Evolutionary conservation across 345 rosid species (phyloP), one percentile per base, ranked within the genome.

Genomic region (Atalantia buxifolia): DNA sequence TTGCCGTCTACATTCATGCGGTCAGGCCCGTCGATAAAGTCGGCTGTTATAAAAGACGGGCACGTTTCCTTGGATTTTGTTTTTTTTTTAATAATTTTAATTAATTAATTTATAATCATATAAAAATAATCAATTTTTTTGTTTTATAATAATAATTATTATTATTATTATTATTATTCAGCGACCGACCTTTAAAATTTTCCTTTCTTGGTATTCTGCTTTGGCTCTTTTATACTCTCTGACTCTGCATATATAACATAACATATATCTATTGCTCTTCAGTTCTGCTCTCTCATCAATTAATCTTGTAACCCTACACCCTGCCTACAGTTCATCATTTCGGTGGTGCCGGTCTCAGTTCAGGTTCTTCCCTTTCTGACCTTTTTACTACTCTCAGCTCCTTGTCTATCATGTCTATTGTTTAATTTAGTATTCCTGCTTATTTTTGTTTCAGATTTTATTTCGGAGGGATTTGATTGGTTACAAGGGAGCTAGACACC

Each of bases 161-260:
- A 45, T 45, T 13, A 13, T 45, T 13, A 10, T 42, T 3, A 12
- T 42, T 45, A 45, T 45, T 13, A 13, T 45, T 13, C 18, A 45
- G 50, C 73, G 79, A 82, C 89, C 86, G 85, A 86, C 83, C 75
- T 80, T 59, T 13, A 48, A 69, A 77, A 79, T 18, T 64, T 77
- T 77, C 69, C 69, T 28, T 66, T 33, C 65, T n/a, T 64, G 60
- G 66, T 64, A 56, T 74, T 60, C 10, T 2, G 50, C 31, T 55
- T 59, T 56, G 57, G 57, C 24, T 61, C 68, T 62, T 42, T 61
- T 56, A 9, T 7, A 8, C 18, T 33, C 76, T 3, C 55, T 3
- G 50, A 12, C 50, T 12, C 50, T 25, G 45, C 45, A 19, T 19
- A 16, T 66, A 55, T 6, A 65, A 19, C 7, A 19, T 28, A 45